Evolutionary conservation across 2,329 filamentous ascomycete genomes (phyloP).

Genomic region (Exophiala calicioides): DNA sequence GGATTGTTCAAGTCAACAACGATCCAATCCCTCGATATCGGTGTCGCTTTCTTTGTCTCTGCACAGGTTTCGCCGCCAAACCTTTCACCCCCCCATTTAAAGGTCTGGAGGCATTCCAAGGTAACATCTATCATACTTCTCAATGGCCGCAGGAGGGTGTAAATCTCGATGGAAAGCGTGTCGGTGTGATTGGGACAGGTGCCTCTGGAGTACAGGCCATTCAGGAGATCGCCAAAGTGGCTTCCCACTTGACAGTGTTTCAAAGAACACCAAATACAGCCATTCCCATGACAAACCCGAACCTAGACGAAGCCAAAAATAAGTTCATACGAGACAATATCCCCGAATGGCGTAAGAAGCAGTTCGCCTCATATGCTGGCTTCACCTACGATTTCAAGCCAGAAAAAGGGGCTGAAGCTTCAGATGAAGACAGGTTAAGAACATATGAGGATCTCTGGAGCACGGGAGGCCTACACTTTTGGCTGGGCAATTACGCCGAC

Average conservation of each 20-base stretch:
- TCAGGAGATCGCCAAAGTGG: slow-evolving; percentile 59
- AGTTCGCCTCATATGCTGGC: too few relatives aligned
- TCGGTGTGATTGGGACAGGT: slow-evolving; percentile 49
- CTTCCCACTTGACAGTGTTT: slow-evolving; percentile 52
- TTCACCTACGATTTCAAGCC: too few relatives aligned
- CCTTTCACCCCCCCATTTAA: slow-evolving; percentile 20
- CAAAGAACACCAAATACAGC: slow-evolving; percentile 67
- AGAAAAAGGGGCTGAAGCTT: slow-evolving; percentile 47
- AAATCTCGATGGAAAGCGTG: slow-evolving; percentile 37
- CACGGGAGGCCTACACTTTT: slow-evolving; percentile 56
- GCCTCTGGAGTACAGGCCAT: slow-evolving; percentile 61
- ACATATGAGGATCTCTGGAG: slow-evolving; percentile 53
- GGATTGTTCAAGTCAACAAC: too few relatives aligned
- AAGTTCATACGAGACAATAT: too few relatives aligned
- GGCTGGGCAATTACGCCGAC: slow-evolving; percentile 55
- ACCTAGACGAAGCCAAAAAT: too few relatives aligned
- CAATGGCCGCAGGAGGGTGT: slow-evolving; percentile 32
- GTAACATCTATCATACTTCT: slow-evolving; percentile 32
- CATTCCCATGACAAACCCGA: slow-evolving; percentile 58
- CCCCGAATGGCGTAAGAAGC: too few relatives aligned
- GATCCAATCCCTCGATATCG: too few relatives aligned
- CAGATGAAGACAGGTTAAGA: slow-evolving; percentile 38
- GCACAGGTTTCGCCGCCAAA: slow-evolving; percentile 14
- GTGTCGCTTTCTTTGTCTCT: too few relatives aligned
- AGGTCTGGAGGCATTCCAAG: slow-evolving; percentile 31